A percentile compares a stretch with the other conserved stretches of the same genome.
Evolutionary conservation across 306 rosid genomes (phyloP).

Genomic region (Arachis stenosperma): DNA sequence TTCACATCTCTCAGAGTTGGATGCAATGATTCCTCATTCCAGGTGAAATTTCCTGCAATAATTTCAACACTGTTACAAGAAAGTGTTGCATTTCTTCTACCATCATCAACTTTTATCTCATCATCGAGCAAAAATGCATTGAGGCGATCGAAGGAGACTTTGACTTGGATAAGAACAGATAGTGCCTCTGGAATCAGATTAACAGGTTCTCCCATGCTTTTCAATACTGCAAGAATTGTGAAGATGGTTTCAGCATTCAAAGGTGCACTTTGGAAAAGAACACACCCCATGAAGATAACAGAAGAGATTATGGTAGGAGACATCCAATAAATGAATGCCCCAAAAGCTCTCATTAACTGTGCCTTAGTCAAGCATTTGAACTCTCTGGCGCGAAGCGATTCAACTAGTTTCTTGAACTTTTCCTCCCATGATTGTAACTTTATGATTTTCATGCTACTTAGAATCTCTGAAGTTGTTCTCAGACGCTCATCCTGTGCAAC

Average conservation of each 20-base stretch:
- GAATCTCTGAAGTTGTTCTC: constrained; percentile 73
- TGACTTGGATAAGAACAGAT: constrained; percentile 62
- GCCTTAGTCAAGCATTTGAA: constrained; percentile 59
- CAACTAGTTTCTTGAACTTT: constrained; percentile 52
- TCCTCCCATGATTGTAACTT: constrained; percentile 81
- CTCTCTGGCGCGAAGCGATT: constrained; percentile 54
- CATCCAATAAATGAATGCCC: constrained; percentile 58
- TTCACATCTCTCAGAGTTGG: constrained; percentile 50
- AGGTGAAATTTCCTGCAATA: constrained; percentile 51
- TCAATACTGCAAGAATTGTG: constrained; percentile 63
- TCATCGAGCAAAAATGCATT: constrained; percentile 60
- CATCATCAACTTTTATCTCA: constrained; percentile 50
- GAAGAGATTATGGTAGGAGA: constrained; percentile 66
- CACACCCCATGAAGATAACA: constrained; percentile 56
- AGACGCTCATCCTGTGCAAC: constrained; percentile 68
- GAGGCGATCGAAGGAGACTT: constrained; percentile 64
- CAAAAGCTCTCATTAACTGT: constrained; percentile 46
- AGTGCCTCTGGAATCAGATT: constrained; percentile 68
- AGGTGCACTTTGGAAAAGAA: constrained; percentile 54
- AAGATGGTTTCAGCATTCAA: constrained; percentile 75
- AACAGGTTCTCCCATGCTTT: constrained; percentile 63
- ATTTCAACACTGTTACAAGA: constrained; percentile 37
- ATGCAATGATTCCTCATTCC: constrained; percentile 49
- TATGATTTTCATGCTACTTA: constrained; percentile 69
- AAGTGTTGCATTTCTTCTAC: constrained; percentile 16